These are phyloP conservation scores for Nadsonia commutata DNA, from an alignment of 1,139 yeast species.

Conservation along the genomic window DNA sequence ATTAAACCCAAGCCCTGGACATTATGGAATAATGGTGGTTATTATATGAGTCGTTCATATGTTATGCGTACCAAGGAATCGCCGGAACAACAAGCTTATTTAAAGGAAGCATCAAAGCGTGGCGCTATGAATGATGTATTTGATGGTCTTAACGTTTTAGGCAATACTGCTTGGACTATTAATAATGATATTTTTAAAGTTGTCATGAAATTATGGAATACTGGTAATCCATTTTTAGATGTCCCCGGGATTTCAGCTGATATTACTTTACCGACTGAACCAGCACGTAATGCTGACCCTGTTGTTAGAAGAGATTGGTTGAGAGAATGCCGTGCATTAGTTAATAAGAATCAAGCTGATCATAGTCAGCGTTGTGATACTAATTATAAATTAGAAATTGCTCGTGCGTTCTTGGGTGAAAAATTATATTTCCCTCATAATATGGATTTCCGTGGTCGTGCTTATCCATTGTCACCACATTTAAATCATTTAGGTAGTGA, in stretches of 20 bases:
- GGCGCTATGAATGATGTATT: constrained; percentile 52
- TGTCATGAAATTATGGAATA: constrained; percentile 73
- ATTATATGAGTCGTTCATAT: constrained; percentile 44
- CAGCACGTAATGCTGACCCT: constrained; percentile 55
- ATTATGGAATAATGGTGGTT: constrained; percentile 71
- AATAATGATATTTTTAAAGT: constrained; percentile 57
- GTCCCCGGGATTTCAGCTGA: constrained; percentile 48
- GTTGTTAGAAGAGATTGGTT: constrained; percentile 54
- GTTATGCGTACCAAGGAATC: constrained; percentile 72
- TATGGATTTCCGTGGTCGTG: constrained; percentile 89
- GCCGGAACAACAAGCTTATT: constrained; percentile 79
- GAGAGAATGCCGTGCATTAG: constrained; percentile 38
- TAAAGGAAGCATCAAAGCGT: constrained; percentile 67
- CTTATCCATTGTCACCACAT: constrained; percentile 82
- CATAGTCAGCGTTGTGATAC: constrained; percentile 88
- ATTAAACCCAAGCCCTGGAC: constrained; percentile 84
- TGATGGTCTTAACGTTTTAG: constrained; percentile 76
- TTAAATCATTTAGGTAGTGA: constrained; percentile 81
- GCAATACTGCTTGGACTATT: constrained; percentile 86
- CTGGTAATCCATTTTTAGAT: constrained; percentile 63
- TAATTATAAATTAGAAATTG: constrained; percentile 86
- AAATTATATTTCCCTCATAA: constrained; percentile 88
- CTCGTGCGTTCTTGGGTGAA: constrained; percentile 71
- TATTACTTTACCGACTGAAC: constrained; percentile 47
- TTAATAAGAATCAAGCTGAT: constrained; percentile 47